Percentiles rank a stretch among this genome's conserved stretches.
Conservation (phyloP, 768 basidiomycete genomes). For the Termitomyces sp. region DNA sequence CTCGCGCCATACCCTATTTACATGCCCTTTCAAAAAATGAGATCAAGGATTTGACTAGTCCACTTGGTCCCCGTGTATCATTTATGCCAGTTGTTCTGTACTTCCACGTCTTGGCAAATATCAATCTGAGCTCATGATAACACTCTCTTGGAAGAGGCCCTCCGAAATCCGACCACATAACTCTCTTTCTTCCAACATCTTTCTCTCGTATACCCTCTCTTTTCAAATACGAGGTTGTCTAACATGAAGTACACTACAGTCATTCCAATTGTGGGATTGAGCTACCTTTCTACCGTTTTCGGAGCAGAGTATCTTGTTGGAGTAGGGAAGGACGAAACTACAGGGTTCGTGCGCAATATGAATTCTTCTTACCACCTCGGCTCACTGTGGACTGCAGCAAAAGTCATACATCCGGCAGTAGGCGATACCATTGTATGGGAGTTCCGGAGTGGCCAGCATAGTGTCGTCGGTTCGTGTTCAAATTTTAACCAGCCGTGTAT, state of each 20-base stretch:
- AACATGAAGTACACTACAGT: constrained; percentile 11
- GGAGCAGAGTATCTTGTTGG: constrained; percentile 28
- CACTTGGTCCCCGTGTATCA: too few species aligned
- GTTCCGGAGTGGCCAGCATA: constrained; percentile 33
- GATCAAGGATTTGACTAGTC: too few species aligned
- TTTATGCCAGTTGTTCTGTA: too few species aligned
- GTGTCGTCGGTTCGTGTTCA: constrained; percentile 29
- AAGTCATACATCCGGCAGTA: constrained; percentile 26
- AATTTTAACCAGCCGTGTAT: too few species aligned
- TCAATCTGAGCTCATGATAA: too few species aligned
- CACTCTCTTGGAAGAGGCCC: too few species aligned
- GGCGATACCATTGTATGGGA: constrained; percentile 32
- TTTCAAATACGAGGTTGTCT: not conserved
- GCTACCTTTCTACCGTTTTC: constrained; percentile 19
- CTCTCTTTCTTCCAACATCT: not conserved
- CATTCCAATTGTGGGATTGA: constrained; percentile 8
- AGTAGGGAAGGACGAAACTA: constrained; percentile 36
- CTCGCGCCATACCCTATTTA: too few species aligned
- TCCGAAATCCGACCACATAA: not conserved
- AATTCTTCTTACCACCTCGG: not conserved
- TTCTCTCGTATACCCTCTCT: not conserved
- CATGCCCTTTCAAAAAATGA: too few species aligned
- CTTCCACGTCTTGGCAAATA: too few species aligned
- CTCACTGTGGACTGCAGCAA: constrained; percentile 17
- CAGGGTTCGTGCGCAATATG: constrained; percentile 23